Percentiles rank a stretch among this genome's conserved stretches.
phyloP scores from a whole-genome alignment of 352 stramenopile genomes.

The Globisporangium okanoganense region DNA sequence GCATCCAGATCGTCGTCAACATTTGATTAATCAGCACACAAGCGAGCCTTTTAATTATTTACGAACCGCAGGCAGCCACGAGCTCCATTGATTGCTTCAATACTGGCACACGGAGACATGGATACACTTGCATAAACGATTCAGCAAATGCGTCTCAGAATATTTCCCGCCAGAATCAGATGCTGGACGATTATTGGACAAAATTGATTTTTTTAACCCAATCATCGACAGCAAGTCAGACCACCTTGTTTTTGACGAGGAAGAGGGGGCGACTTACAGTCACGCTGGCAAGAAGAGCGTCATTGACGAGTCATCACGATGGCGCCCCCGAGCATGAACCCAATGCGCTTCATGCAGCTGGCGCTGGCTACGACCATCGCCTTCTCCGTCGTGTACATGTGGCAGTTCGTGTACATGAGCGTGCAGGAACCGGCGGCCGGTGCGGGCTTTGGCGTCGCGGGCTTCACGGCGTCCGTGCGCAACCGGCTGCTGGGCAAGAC shows the following conservation, averaged over 20 bases:
- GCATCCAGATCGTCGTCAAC: slow-evolving; percentile 63
- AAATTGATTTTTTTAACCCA: neutral
- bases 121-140: no score
- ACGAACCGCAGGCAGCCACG: no score
- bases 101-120: no score
- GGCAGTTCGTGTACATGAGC: slow-evolving; percentile 52
- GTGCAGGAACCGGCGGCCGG: slow-evolving; percentile 12
- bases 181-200: neutral
- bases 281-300: neutral
- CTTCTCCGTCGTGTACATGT: slow-evolving; percentile 70
- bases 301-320: slow-evolving; percentile 8
- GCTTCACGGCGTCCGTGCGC: slow-evolving; percentile 23
- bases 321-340: slow-evolving; percentile 24
- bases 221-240: neutral
- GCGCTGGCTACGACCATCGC: slow-evolving; percentile 48
- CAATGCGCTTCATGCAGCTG: slow-evolving; percentile 73
- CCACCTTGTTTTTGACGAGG: no score
- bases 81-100: no score
- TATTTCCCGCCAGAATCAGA: neutral
- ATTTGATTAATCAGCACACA: slow-evolving; percentile 22
- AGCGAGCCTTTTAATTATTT: no score
- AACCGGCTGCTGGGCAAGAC: slow-evolving; percentile 50
- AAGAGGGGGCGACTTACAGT: neutral
- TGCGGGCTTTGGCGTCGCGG: slow-evolving; percentile 17
- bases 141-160: neutral